Base-by-base conservation (phyloP, 306 rosid species). In the Adenanthera pavonina region DNA sequence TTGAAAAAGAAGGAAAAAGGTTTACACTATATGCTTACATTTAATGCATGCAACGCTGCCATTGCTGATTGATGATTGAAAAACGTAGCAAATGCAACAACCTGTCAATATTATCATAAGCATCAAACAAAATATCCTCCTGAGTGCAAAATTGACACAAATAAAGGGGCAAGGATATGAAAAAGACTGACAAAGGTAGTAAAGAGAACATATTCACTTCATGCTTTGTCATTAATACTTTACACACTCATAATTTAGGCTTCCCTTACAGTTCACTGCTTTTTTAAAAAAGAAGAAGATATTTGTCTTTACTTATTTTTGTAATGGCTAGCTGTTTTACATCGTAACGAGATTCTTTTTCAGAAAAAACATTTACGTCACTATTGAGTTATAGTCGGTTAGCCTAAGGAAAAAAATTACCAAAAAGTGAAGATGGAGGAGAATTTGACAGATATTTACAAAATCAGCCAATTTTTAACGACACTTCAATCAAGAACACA, bases 71-170 rank as follows among this genome's bases (percentile, higher is more conserved):
- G 97, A 75, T 95, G 97, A 83, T 92, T 95, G 82, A 89, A 93
- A 81, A 95, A 93, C 19, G 99, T 95, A 67, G 99, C 99, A 46
- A 95, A 95, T 16, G 97, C 97, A 67, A 95, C 99, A 40, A 93
- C 99, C 99, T 92, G 97, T 33, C 69, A 81, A 78, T 54, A 74
- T 34, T 56, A 79, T 34, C 33, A 15, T 25, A 46, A 61, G 8
- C 25, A n/a, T 49, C 47, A 19, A 20, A 80, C 8, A 56, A 9
- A 19, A 17, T 25, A 49, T 80, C 83, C 33, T 47, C 61, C 48
- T 8, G 14, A 49, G 52, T 35, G 13, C 25, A 49, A 51, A 70
- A 19, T 61, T n/a, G 19, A 10, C 49, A 56, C 52, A 38, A 56
- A 2, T 6, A 59, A 36, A 72, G 30, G 44, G 36, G 9, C 47